A percentile compares a stretch with the other conserved stretches of the same genome.
These are phyloP conservation scores for Martiniozyma asiatica DNA, from an alignment of 1,139 yeast genomes.

Conservation along the genomic window DNA sequence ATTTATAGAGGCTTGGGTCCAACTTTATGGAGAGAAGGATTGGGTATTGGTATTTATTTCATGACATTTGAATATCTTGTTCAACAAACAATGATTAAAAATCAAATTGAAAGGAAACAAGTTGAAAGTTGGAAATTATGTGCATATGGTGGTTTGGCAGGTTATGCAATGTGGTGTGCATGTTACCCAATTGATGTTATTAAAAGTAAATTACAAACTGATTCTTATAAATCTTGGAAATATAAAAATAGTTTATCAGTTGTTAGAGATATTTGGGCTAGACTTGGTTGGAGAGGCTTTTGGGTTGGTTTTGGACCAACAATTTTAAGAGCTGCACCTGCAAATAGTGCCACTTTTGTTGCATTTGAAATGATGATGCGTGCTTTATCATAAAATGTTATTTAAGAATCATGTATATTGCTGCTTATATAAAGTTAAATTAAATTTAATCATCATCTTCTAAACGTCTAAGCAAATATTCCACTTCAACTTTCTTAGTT, in stretches of 20 bases:
- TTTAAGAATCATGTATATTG: slow-evolving; percentile 23
- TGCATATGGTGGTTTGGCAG: slow-evolving; percentile 73
- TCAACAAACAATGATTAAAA: slow-evolving; percentile 40
- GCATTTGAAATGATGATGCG: slow-evolving; percentile 85
- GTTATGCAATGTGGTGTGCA: slow-evolving; percentile 73
- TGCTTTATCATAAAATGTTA: too few relatives aligned
- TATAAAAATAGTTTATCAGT: slow-evolving; percentile 46
- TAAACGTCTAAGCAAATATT: slow-evolving; percentile 71
- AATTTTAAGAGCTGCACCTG: slow-evolving; percentile 90
- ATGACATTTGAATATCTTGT: slow-evolving; percentile 80
- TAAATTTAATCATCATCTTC: slow-evolving; percentile 37
- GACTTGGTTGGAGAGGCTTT: slow-evolving; percentile 62
- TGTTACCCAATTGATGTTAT: slow-evolving; percentile 78
- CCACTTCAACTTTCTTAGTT: slow-evolving; percentile 91
- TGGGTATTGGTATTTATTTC: slow-evolving; percentile 84
- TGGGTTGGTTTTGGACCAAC: slow-evolving; percentile 87
- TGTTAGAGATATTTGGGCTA: slow-evolving; percentile 35
- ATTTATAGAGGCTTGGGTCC: slow-evolving; percentile 72
- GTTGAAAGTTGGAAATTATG: slow-evolving; percentile 83
- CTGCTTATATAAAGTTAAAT: neutral
- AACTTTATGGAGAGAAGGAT: slow-evolving; percentile 69
- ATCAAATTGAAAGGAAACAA: slow-evolving; percentile 41
- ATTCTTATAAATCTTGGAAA: slow-evolving; percentile 39
- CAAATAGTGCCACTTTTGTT: slow-evolving; percentile 90
- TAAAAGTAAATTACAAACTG: slow-evolving; percentile 81